These are phyloP conservation scores for Phytophthora ohioensis DNA, from an alignment of 352 stramenopile genomes.

Conservation along the genomic window DNA sequence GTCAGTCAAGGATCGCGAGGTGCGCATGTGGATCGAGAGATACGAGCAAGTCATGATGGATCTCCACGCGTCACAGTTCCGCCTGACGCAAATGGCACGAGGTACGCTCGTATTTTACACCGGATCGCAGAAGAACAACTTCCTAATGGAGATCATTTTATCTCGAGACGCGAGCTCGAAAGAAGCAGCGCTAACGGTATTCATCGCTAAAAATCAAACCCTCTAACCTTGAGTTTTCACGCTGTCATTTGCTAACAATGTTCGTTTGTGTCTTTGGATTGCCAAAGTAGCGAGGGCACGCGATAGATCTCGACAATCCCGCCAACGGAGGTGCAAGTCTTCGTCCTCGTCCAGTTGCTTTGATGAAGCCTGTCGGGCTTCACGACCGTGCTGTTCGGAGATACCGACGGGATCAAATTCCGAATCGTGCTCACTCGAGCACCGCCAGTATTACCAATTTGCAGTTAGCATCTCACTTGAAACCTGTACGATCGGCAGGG, in stretches of 20 bases:
- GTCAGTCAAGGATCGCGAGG: slow-evolving; percentile 60
- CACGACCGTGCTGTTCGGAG: slow-evolving; percentile 74
- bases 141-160: slow-evolving; percentile 3
- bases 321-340: slow-evolving; percentile 42
- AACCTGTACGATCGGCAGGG: slow-evolving; percentile 33
- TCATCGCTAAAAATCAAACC: neutral
- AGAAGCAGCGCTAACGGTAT: slow-evolving; percentile 66
- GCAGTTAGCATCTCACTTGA: slow-evolving; percentile 25
- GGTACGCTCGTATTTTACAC: slow-evolving; percentile 34
- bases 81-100: slow-evolving; percentile 68
- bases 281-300: slow-evolving; percentile 56
- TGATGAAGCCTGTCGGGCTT: slow-evolving; percentile 58
- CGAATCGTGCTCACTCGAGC: slow-evolving; percentile 58
- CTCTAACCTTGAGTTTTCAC: neutral
- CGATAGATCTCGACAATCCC: slow-evolving; percentile 55
- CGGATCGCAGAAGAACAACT: neutral
- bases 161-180: slow-evolving; percentile 69
- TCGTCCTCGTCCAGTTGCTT: slow-evolving; percentile 44
- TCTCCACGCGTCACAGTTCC: slow-evolving; percentile 78
- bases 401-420: slow-evolving; percentile 74
- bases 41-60: slow-evolving; percentile 91
- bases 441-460: slow-evolving; percentile 52
- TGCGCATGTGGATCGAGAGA: slow-evolving; percentile 76
- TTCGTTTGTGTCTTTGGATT: slow-evolving; percentile 1
- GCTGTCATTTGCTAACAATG: neutral